Percentiles rank a stretch among this genome's conserved stretches.
Conservation (phyloP, 768 basidiomycete genomes). For the Hericium rajendrae region DNA sequence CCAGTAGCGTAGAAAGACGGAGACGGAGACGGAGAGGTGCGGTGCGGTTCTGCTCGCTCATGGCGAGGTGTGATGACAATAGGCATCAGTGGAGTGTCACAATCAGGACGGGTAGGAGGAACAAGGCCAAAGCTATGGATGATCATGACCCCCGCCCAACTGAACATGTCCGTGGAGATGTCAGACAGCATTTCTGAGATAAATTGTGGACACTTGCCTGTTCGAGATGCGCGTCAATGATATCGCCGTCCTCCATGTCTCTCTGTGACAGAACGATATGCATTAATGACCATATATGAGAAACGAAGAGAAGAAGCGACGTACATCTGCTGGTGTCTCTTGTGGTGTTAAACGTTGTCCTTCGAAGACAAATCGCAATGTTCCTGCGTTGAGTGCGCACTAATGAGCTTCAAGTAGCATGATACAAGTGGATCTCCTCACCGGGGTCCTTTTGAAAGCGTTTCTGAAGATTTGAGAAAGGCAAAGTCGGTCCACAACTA, state of each 20-base stretch:
- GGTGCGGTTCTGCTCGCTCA: too few species aligned
- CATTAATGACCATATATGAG: neutral
- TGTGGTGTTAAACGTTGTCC: neutral
- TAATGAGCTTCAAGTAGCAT: too few species aligned
- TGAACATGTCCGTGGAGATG: too few species aligned
- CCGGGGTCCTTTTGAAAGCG: neutral
- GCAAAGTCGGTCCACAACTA: neutral
- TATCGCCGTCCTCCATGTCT: slow-evolving; percentile 53
- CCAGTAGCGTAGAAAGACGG: too few species aligned
- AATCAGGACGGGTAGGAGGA: too few species aligned
- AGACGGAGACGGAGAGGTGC: too few species aligned
- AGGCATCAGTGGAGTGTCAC: too few species aligned
- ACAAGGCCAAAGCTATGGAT: too few species aligned
- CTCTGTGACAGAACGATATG: slow-evolving; percentile 24
- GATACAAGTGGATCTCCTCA: neutral
- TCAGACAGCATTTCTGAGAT: too few species aligned
- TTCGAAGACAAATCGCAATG: neutral
- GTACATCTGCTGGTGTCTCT: neutral
- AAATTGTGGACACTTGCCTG: slow-evolving; percentile 31
- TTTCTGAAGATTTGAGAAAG: neutral
- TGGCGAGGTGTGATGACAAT: too few species aligned
- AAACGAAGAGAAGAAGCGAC: neutral
- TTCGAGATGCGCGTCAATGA: slow-evolving; percentile 48
- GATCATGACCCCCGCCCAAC: too few species aligned
- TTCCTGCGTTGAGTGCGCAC: neutral